These are phyloP conservation scores for Waitea zeae DNA, from an alignment of 1,284 basidiomycete species.

Conservation along the genomic window DNA sequence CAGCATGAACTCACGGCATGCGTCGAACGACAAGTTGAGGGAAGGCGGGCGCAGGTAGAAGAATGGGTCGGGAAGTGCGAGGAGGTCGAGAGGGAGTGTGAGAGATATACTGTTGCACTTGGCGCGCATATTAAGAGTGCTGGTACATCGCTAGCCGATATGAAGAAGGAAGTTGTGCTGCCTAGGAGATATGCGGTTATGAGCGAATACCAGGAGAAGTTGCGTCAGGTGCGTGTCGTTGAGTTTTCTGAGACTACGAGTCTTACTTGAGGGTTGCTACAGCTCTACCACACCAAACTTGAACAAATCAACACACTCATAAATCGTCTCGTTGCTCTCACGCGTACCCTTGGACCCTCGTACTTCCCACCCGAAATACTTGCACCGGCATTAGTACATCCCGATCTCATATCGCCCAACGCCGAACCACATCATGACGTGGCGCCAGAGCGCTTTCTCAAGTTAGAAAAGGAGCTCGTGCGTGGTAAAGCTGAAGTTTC, in stretches of 20 bases:
- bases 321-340: slow-evolving; percentile 37
- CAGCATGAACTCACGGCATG: slow-evolving; percentile 51
- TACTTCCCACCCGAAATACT: slow-evolving; percentile 40
- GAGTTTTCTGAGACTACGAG: background rate
- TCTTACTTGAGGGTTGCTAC: background rate
- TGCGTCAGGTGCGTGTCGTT: slow-evolving; percentile 41
- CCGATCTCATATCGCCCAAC: slow-evolving; percentile 12
- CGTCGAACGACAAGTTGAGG: slow-evolving; percentile 51
- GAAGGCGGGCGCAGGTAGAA: slow-evolving; percentile 49
- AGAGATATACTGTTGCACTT: slow-evolving; percentile 44
- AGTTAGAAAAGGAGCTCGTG: slow-evolving; percentile 64
- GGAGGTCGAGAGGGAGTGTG: slow-evolving; percentile 40
- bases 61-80: slow-evolving; percentile 51
- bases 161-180: slow-evolving; percentile 39
- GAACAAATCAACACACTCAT: slow-evolving; percentile 55
- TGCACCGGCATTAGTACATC: slow-evolving; percentile 27
- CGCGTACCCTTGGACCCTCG: slow-evolving; percentile 39
- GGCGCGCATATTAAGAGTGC: slow-evolving; percentile 52
- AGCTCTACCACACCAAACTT: slow-evolving; percentile 66
- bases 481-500: slow-evolving; percentile 67
- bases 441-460: slow-evolving; percentile 58
- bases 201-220: slow-evolving; percentile 49
- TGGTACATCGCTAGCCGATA: slow-evolving; percentile 37
- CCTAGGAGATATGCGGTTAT: slow-evolving; percentile 51
- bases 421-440: slow-evolving; percentile 40